Base-by-base conservation (phyloP, 2,329 filamentous ascomycete species). In the Malbranchea zuffiana region DNA sequence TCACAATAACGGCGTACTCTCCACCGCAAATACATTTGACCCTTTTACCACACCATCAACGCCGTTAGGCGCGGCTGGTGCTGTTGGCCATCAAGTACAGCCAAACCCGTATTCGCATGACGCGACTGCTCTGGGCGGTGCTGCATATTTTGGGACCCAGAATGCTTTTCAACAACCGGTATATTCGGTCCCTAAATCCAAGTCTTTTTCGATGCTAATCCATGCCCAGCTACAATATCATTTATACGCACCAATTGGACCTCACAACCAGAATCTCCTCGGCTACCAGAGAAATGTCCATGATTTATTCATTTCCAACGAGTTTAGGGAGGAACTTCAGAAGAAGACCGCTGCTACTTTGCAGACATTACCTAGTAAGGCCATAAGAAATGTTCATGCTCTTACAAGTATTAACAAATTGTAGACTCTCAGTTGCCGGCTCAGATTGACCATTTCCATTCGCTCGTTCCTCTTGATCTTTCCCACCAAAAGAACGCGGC, bases 221-320 rank as follows among this genome's bases (percentile, higher is more conserved):
- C 55, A 39, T 13, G 31, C 5, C n/a, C 43, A 80, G 76, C 72
- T 86, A 4, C 82, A 88, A 65, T 93, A 95, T 56, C 90, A 98
- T 57, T 71, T 94, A 8, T 98, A 98, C 58, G 83, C 85, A 20
- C 86, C 87, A 0, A 73, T 87, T 39, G 85, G 84, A 4, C 78
- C 83, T n/a, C 75, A 86, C 54, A 75, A 78, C 42, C 82, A 88
- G 44, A 85, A 85, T 45, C 68, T 94, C 19, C 69, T 82, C 47
- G 77, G 81, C 2, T 94, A 93, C 53, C 88, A 98, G 55, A 77
- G 84, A 41, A 79, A 80, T 40, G 78, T 83, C 1, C 84, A 92
- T 53, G 87, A 96, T 53, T 83, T 96, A 47, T 98, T 98, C 59
- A 73, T 96, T 27, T 77, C 85, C 1, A 87, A 94, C 51, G 78